Conservation (phyloP, 306 rosid genomes). For the Trifolium fragiferum region DNA sequence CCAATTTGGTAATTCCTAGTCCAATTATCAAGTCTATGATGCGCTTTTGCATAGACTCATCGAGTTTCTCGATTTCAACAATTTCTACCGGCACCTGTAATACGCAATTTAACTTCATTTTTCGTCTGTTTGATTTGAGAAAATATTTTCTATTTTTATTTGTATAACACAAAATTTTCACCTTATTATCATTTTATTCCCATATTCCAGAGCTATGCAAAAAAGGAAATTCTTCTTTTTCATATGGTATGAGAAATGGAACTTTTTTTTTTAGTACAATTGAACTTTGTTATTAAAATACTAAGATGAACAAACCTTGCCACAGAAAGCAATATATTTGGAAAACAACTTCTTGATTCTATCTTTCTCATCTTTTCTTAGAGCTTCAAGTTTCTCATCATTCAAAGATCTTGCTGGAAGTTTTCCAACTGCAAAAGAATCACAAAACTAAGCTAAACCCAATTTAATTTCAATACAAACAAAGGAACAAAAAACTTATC, state of each 20-base stretch:
- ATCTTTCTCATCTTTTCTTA: constrained; percentile 58
- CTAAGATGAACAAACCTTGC: constrained; percentile 56
- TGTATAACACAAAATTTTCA: background rate
- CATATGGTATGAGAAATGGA: constrained; percentile 4
- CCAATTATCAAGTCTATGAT: constrained; percentile 64
- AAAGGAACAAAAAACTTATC: background rate
- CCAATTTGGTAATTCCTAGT: constrained; percentile 66
- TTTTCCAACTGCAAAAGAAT: constrained; percentile 73
- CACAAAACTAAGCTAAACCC: constrained; percentile 37
- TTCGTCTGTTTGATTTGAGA: background rate
- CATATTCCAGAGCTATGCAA: background rate
- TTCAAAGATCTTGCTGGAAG: constrained; percentile 77
- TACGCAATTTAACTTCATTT: constrained; percentile 10
- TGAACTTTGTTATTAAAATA: constrained; percentile 7
- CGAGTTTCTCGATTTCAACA: constrained; percentile 55
- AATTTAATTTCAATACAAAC: constrained; percentile 27
- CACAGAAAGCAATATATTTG: constrained; percentile 63
- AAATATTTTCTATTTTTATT: background rate
- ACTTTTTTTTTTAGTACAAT: background rate
- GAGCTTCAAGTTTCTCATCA: constrained; percentile 66
- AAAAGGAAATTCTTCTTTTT: background rate
- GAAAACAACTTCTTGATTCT: constrained; percentile 58
- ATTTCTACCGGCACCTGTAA: constrained; percentile 67
- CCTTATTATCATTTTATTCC: background rate
- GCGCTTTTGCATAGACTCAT: constrained; percentile 62